Conservation (phyloP, 345 rosid species). For the Citrus inodora region DNA sequence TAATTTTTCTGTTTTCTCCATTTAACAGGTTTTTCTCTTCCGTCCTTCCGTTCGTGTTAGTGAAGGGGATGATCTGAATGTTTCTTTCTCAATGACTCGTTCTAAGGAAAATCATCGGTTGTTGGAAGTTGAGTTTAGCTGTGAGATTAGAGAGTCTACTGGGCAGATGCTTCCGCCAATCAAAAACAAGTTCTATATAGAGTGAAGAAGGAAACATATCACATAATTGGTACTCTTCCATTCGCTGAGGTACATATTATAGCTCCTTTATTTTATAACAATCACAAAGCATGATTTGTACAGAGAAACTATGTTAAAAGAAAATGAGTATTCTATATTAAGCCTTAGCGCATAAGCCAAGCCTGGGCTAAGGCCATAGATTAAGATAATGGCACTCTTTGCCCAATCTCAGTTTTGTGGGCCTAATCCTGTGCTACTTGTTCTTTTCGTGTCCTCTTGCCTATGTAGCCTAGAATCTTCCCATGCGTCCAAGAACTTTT, state of each 20-base stretch:
- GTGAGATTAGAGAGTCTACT: conserved; percentile 54
- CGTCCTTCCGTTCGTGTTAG: conserved; percentile 41
- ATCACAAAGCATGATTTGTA: not conserved
- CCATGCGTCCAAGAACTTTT: not conserved
- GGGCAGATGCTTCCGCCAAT: conserved; percentile 49
- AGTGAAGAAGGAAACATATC: conserved; percentile 44
- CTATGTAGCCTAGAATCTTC: not conserved
- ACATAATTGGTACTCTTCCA: not conserved
- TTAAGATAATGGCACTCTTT: not conserved
- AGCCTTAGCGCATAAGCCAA: no score
- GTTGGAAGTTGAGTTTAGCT: conserved; percentile 77
- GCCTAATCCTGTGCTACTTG: not conserved
- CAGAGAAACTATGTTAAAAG: no score
- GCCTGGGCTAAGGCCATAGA: not conserved
- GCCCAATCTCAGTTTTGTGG: not conserved
- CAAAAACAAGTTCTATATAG: conserved; percentile 59
- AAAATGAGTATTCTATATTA: no score
- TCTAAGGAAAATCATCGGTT: conserved; percentile 81
- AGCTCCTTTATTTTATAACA: not conserved
- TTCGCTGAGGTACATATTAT: conserved; percentile 12
- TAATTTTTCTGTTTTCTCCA: conserved; percentile 4
- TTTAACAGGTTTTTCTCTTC: conserved; percentile 69
- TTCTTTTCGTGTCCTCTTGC: not conserved
- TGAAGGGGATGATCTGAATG: conserved; percentile 56
- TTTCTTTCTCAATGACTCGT: conserved; percentile 75